A percentile compares a stretch with the other conserved stretches of the same genome.
These are phyloP conservation scores for Logfia minima DNA, from an alignment of 129 eudicot genomes.

Conservation along the genomic window DNA sequence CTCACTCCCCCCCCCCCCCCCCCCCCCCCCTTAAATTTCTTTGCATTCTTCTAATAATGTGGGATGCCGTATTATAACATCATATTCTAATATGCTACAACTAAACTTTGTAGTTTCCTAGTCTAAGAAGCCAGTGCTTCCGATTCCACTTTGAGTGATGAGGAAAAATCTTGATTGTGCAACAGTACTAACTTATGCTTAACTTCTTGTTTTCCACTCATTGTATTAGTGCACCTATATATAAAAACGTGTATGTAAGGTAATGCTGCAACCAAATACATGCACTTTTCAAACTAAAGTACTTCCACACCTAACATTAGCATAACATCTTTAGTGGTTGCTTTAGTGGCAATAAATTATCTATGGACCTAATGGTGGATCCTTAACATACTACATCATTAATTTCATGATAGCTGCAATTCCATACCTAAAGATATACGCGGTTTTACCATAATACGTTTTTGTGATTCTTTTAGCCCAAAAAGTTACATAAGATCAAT, in stretches of 20 bases:
- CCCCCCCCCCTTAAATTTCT: too few species aligned
- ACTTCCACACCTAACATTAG: slow-evolving; percentile 24
- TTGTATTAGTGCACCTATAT: slow-evolving; percentile 23
- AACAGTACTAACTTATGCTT: slow-evolving; percentile 29
- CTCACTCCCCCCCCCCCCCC: too few species aligned
- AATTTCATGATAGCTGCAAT: slow-evolving; percentile 8
- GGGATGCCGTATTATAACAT: too few species aligned
- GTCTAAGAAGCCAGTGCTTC: slow-evolving; percentile 14
- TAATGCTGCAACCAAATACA: slow-evolving; percentile 24
- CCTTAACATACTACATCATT: slow-evolving; percentile 28
- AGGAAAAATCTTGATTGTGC: slow-evolving; percentile 27
- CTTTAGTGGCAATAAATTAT: slow-evolving; percentile 27
- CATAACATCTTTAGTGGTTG: slow-evolving; percentile 22
- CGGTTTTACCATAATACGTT: not conserved
- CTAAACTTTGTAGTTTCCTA: not conserved
- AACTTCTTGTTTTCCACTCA: slow-evolving; percentile 37
- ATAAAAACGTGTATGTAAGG: slow-evolving; percentile 17
- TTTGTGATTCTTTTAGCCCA: not conserved
- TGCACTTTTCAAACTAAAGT: slow-evolving; percentile 29
- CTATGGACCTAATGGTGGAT: slow-evolving; percentile 29
- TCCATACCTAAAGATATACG: not conserved
- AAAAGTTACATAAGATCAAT: not conserved
- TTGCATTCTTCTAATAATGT: too few species aligned
- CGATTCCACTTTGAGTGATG: slow-evolving; percentile 19
- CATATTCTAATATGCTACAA: not conserved